Conservation (phyloP, 331 rosid genomes). For the Stylosanthes scabra region DNA sequence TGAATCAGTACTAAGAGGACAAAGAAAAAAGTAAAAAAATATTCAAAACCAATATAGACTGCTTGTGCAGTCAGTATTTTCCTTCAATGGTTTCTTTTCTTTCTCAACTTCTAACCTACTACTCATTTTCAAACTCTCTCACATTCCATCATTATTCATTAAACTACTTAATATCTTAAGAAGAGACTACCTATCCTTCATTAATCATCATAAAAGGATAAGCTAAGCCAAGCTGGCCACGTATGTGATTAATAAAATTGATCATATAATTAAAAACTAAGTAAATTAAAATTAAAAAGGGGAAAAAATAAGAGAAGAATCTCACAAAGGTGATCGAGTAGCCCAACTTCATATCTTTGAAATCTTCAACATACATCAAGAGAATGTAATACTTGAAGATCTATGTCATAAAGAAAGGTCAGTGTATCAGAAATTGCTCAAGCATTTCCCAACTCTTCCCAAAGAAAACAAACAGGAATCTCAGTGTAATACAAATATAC, state of each 20-base stretch:
- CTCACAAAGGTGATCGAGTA: slow-evolving; percentile 73
- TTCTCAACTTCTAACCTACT: not conserved
- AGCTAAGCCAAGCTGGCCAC: no score
- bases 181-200: no score
- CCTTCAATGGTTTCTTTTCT: not conserved
- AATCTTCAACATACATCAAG: slow-evolving; percentile 71
- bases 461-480: no score
- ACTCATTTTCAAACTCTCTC: not conserved
- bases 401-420: slow-evolving; percentile 44
- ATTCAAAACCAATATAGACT: not conserved
- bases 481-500: not conserved
- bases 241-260: not conserved
- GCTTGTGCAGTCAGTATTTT: not conserved
- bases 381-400: slow-evolving; percentile 66
- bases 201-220: no score
- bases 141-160: no score
- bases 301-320: slow-evolving; percentile 34
- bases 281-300: slow-evolving; percentile 5
- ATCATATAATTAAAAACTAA: not conserved
- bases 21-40: not conserved
- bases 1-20: not conserved
- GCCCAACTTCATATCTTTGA: slow-evolving; percentile 62
- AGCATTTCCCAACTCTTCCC: slow-evolving; percentile 7
- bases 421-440: slow-evolving; percentile 20
- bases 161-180: no score